These are phyloP conservation scores for Moniliophthora roreri DNA, from an alignment of 1,284 basidiomycete species.

Conservation along the genomic window DNA sequence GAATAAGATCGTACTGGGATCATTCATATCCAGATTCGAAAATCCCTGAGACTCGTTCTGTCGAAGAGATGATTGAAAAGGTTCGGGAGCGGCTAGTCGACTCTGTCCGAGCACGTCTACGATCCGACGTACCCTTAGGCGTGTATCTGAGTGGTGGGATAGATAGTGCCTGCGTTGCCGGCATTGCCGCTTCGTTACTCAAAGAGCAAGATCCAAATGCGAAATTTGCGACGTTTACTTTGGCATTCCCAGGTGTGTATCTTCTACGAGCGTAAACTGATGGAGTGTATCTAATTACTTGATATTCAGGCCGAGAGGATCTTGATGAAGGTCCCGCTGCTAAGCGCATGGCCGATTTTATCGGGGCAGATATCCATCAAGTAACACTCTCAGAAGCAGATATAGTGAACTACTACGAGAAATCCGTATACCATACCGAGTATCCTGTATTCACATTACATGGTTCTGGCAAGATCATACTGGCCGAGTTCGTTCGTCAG, in stretches of 20 bases:
- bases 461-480: conserved; percentile 16
- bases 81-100: conserved; percentile 13
- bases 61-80: conserved; percentile 13
- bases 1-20: conserved; percentile 15
- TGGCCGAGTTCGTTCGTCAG: conserved; percentile 15
- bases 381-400: conserved; percentile 16
- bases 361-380: conserved; percentile 15
- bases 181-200: conserved; percentile 16
- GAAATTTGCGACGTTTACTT: conserved; percentile 11
- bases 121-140: conserved; percentile 13
- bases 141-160: conserved; percentile 22
- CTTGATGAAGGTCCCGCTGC: conserved; percentile 15
- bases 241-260: conserved; percentile 13
- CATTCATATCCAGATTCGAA: conserved; percentile 6
- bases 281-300: not conserved
- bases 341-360: conserved; percentile 15
- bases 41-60: conserved; percentile 1
- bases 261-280: not conserved
- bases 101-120: conserved; percentile 13
- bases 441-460: conserved; percentile 13
- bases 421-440: conserved; percentile 16
- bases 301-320: not conserved
- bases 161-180: conserved; percentile 19
- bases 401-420: conserved; percentile 17
- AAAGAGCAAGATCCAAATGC: conserved; percentile 12